Conservation (phyloP, 192 early-diverging fungal genomes). For the Coemansia sp. region DNA sequence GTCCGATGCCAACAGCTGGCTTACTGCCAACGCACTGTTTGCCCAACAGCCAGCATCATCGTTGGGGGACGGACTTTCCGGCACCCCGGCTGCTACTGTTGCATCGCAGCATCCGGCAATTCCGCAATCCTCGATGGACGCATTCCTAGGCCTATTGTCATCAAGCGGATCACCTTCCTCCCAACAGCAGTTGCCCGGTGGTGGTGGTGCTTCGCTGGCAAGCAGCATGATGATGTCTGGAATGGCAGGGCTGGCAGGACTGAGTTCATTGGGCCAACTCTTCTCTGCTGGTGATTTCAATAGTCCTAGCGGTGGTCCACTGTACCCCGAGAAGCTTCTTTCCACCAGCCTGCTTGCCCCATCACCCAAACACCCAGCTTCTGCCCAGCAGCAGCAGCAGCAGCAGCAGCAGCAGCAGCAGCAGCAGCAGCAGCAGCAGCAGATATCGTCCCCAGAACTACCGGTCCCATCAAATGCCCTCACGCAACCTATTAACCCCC, state of each 20-base stretch:
- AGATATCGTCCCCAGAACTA: no score
- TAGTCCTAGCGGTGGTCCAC: constrained; percentile 12
- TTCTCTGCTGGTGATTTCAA: constrained; percentile 30
- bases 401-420: no score
- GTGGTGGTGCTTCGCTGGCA: no score
- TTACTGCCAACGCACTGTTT: not conserved
- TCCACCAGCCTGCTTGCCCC: constrained; percentile 39
- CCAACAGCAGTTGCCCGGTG: not conserved
- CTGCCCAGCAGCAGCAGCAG: not conserved
- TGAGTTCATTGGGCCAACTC: constrained; percentile 25
- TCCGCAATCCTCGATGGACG: constrained; percentile 16
- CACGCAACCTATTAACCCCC: no score
- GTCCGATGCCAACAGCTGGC: constrained; percentile 1
- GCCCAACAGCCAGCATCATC: not conserved
- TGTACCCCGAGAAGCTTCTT: constrained; percentile 46
- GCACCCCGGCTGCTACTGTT: not conserved
- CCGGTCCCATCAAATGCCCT: no score
- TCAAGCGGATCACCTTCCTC: not conserved
- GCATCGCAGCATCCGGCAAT: not conserved
- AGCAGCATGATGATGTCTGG: constrained; percentile 11
- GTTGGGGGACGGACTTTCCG: not conserved
- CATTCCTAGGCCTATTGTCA: constrained; percentile 24
- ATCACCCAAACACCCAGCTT: not conserved
- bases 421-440: no score
- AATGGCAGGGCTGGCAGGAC: constrained; percentile 34